Base-by-base conservation (phyloP, 208 protist genomes). In the Phytomonas sp. region DNA sequence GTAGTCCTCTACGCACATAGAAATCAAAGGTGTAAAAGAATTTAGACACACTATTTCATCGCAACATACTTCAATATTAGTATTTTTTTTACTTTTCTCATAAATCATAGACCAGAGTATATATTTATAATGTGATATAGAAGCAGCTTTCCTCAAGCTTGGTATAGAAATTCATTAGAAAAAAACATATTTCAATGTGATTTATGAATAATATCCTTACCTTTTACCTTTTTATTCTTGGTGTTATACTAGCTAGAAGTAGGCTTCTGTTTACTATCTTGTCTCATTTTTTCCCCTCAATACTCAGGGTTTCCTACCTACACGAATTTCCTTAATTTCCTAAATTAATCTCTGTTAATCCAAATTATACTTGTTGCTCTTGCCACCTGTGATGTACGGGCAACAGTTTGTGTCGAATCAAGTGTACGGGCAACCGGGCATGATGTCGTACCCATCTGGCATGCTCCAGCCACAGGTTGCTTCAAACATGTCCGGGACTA, bases 371-470 rank as follows among this genome's bases (percentile, higher is more conserved):
- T 64, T 66, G 60, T 62, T 63, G 36, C 34, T 68, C 23, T 11
- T 29, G 14, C 3, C 52, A 67, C 19, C 29, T 26, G 60, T 16
- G 36, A 94, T 94, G 88, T 94, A 91, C 79, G 78, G 80, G 49
- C 86, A 91, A 69, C 82, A 82, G 34, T 90, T 92, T 71, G 61
- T 81, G 30, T 81, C 81, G 19, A 82, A 81, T 56, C 76, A 81
- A 68, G 73, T 94, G 66, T 94, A 94, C 70, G 76, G 80, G 36
- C 79, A 86, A 64, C 73, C 86, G 26, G 86, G 86, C 59, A 83
- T 92, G 80, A 83, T 94, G 84, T 66, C 84, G 36, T 91, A 91
- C 71, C 49, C 76, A 42, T 70, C 75, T 8, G 73, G 73, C 33
- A 45, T 81, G 67, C 60, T 77, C 33, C 77, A 67, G 42, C 68